Evolutionary conservation across 164 flowering plant species (phyloP).

Genomic region (Stephania japonica): DNA sequence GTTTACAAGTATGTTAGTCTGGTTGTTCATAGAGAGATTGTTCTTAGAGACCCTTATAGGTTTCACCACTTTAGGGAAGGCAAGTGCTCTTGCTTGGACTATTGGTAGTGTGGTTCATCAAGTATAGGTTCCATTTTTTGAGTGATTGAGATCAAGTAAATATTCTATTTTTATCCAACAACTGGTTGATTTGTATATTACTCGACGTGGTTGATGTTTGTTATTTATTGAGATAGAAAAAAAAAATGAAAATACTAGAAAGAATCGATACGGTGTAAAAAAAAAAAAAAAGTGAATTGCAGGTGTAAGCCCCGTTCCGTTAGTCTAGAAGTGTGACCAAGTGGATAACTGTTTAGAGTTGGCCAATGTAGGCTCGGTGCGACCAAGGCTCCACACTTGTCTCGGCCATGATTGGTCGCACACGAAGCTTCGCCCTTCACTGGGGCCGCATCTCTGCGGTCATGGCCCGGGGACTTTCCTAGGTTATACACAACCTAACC

Average conservation of each 20-base stretch:
- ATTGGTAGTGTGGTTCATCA: slow-evolving; percentile 40
- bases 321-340: slow-evolving; percentile 8
- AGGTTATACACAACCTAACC: background rate
- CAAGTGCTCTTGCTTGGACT: slow-evolving; percentile 71
- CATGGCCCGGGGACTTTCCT: slow-evolving; percentile 23
- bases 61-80: slow-evolving; percentile 81
- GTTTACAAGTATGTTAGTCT: slow-evolving; percentile 58
- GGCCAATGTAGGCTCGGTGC: slow-evolving; percentile 6
- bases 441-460: background rate
- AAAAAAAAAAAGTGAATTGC: background rate
- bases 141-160: background rate
- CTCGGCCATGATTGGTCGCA: slow-evolving; percentile 6
- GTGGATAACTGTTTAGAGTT: slow-evolving; percentile 13
- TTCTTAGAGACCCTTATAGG: slow-evolving; percentile 69
- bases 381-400: slow-evolving; percentile 19
- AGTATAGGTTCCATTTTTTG: too few relatives aligned
- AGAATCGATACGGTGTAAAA: too few relatives aligned
- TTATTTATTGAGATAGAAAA: background rate
- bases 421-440: background rate
- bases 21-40: slow-evolving; percentile 34
- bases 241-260: background rate
- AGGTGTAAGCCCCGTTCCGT: slow-evolving; percentile 17
- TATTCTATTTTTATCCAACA: background rate
- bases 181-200: background rate
- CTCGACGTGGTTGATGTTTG: background rate